Evolutionary conservation across 306 rosid species (phyloP).

Genomic region (Begonia loranthoides): DNA sequence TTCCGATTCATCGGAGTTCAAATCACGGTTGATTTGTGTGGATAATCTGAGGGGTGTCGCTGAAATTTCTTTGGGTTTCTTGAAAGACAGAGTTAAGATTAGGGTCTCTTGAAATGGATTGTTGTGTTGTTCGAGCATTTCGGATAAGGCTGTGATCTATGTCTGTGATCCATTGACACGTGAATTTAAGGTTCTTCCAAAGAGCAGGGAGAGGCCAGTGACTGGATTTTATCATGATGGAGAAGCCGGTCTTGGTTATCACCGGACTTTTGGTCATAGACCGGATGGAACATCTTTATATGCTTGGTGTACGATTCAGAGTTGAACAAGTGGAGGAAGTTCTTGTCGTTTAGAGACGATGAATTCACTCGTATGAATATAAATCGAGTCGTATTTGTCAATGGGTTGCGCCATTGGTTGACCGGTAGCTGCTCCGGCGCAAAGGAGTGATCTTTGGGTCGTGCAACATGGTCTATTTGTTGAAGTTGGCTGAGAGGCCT

Average conservation of each 20-base stretch:
- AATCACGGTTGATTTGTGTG: conserved; percentile 59
- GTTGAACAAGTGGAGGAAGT: conserved; percentile 70
- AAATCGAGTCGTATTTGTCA: conserved; percentile 65
- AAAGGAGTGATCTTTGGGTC: conserved; percentile 51
- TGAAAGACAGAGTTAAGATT: conserved; percentile 65
- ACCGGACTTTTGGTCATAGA: conserved; percentile 65
- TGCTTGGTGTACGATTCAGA: conserved; percentile 69
- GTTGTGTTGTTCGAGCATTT: conserved; percentile 79
- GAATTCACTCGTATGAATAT: conserved; percentile 72
- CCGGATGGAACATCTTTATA: conserved; percentile 63
- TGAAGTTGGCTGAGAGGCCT: too few relatives aligned
- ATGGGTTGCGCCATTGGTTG: conserved; percentile 63
- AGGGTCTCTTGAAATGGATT: conserved; percentile 78
- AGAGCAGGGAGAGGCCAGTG: conserved; percentile 67
- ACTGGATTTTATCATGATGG: conserved; percentile 71
- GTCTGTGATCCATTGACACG: conserved; percentile 76
- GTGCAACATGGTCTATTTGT: not conserved
- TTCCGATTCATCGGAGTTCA: conserved; percentile 41
- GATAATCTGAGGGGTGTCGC: conserved; percentile 59
- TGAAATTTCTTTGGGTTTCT: conserved; percentile 43
- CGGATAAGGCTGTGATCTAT: conserved; percentile 67
- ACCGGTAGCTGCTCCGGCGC: conserved; percentile 37
- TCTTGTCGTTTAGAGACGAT: conserved; percentile 44
- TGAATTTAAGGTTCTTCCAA: conserved; percentile 61
- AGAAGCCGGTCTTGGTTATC: conserved; percentile 62